Percentiles rank a stretch among this genome's conserved stretches.
phyloP scores from a whole-genome alignment of 2,329 filamentous ascomycete genomes.

The Penicillium sumatraense region DNA sequence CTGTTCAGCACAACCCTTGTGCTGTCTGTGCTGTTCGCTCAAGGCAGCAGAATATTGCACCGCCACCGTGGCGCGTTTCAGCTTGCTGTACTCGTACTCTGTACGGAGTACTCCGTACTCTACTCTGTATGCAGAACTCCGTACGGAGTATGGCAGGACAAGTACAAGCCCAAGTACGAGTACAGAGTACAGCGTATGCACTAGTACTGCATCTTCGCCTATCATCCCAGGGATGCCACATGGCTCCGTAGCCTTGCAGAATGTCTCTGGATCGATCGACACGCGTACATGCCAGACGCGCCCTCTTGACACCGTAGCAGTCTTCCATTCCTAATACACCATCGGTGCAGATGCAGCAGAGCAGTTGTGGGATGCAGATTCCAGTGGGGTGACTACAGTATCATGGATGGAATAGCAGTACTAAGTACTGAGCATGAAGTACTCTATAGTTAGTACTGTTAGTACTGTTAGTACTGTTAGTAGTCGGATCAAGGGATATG shows the following conservation, averaged over 20 bases:
- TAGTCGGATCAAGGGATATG: conserved; percentile 24
- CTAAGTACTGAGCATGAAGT: no score
- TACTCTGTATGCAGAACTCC: neutral
- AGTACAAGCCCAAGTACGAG: no score
- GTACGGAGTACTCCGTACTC: neutral
- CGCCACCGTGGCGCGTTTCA: conserved; percentile 11
- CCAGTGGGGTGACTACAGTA: conserved; percentile 3
- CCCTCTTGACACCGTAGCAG: conserved; percentile 28
- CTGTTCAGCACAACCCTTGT: no score
- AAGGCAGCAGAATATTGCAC: neutral
- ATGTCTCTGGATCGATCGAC: conserved; percentile 28
- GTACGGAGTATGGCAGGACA: no score
- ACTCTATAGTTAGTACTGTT: no score
- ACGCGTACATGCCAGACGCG: conserved; percentile 21
- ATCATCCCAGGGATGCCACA: conserved; percentile 26
- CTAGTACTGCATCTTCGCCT: conserved; percentile 3
- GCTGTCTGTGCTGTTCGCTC: neutral
- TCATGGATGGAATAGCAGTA: no score
- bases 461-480: no score
- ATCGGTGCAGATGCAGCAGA: neutral
- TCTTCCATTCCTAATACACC: conserved; percentile 23
- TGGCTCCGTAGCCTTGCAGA: conserved; percentile 31
- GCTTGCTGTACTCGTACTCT: neutral
- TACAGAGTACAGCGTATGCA: neutral
- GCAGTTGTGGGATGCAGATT: neutral